Base-by-base conservation (phyloP, 345 rosid genomes). In the Zanthoxylum bungeanum region DNA sequence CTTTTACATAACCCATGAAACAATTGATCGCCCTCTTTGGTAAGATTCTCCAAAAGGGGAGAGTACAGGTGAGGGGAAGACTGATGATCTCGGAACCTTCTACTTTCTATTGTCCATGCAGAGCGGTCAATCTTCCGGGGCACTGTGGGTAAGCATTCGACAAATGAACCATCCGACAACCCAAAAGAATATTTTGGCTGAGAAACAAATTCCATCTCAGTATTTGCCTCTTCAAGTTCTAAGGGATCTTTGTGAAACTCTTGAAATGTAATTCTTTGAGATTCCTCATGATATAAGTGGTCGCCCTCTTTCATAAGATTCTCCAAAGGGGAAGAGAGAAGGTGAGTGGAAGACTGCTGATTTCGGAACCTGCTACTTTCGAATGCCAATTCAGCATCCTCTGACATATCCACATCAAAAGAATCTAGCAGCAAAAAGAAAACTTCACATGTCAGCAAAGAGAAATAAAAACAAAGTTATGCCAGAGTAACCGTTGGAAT, bases 361-460 rank as follows among this genome's bases (percentile, higher is more conserved):
- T 73, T 79, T 66, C 75, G 77, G 59, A 75, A 81, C 77, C 72
- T 79, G 73, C 76, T 64, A 64, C 72, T 87, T 77, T 78, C 81
- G 65, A 52, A 74, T 68, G 75, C 71, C 64, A 77, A 80, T 72
- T 75, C 85, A 50, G 68, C 69, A 68, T 73, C 75, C 72, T 73
- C 76, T 5, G 68, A 70, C 64, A 78, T 64, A 70, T 68, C 82
- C 75, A 72, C 82, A 83, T 68, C 82, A 47, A 80, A 72, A 71
- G 72, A 24, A 75, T 71, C 70, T 79, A 62, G 59, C 36, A 55
- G 62, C 25, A 40, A 64, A 46, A 60, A 61, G 7, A 12, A 39
- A 30, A 22, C 47, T 44, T 44, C 16, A 73, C 34, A 22, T 31
- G 0, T 14, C 49, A 44, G 22, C 4, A 19, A 7, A 27, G 7